These are phyloP conservation scores for Amanita rimosa DNA, from an alignment of 768 basidiomycete genomes.

Conservation along the genomic window DNA sequence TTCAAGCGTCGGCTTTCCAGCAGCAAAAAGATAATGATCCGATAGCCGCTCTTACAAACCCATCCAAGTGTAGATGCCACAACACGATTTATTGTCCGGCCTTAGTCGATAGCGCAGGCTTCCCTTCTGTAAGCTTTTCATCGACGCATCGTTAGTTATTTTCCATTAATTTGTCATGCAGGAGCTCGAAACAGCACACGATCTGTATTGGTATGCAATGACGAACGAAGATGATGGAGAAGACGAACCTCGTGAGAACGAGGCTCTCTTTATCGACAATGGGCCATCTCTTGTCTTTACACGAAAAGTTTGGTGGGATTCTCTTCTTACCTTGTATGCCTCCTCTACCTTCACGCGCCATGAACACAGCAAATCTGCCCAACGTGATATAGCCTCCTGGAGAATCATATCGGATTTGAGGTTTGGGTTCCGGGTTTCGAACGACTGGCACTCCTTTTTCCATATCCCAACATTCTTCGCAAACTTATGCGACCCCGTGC, in stretches of 20 bases:
- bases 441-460: slow-evolving; percentile 67
- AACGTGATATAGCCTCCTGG: slow-evolving; percentile 35
- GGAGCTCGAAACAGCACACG: background rate
- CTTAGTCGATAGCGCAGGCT: background rate
- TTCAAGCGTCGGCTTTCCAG: background rate
- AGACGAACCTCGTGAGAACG: slow-evolving; percentile 12
- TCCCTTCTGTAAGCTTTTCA: background rate
- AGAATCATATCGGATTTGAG: slow-evolving; percentile 45
- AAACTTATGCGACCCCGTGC: slow-evolving; percentile 42
- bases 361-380: slow-evolving; percentile 22
- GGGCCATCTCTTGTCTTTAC: slow-evolving; percentile 58
- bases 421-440: slow-evolving; percentile 52
- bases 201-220: slow-evolving; percentile 11
- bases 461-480: slow-evolving; percentile 59
- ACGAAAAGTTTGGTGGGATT: slow-evolving; percentile 76
- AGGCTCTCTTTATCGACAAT: slow-evolving; percentile 22
- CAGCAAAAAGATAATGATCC: background rate
- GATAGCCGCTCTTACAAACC: too few species aligned
- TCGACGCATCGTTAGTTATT: too few species aligned
- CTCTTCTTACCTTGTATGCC: slow-evolving; percentile 44
- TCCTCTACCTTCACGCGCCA: slow-evolving; percentile 21
- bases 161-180: background rate
- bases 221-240: slow-evolving; percentile 20
- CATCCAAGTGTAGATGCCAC: background rate
- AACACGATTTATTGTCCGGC: background rate